A percentile compares a stretch with the other conserved stretches of the same genome.
These are phyloP conservation scores for Cladorrhinum samala DNA, from an alignment of 495 filamentous ascomycete genomes.

Conservation along the genomic window DNA sequence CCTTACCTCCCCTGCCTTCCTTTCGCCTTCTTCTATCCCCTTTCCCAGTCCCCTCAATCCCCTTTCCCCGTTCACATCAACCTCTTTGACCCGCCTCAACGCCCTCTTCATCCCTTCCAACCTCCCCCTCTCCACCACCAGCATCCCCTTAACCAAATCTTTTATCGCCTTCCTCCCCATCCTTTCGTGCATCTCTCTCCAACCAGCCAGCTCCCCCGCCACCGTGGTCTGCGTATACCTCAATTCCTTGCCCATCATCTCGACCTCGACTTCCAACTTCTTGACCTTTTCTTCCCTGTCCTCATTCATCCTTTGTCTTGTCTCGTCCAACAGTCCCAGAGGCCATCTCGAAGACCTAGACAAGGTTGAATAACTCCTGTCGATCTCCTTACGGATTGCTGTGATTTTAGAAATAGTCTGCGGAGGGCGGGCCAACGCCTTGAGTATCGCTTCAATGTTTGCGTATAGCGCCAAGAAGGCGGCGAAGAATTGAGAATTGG, in stretches of 20 bases:
- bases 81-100: slow-evolving; percentile 46
- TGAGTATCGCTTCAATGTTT: slow-evolving; percentile 73
- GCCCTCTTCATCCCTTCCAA: slow-evolving; percentile 77
- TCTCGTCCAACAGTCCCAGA: slow-evolving; percentile 80
- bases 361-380: slow-evolving; percentile 68
- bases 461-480: slow-evolving; percentile 67
- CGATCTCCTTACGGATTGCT: slow-evolving; percentile 58
- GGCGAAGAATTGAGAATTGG: slow-evolving; percentile 65
- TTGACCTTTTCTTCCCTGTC: slow-evolving; percentile 71
- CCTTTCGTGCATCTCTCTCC: slow-evolving; percentile 80
- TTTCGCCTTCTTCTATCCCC: not conserved
- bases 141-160: slow-evolving; percentile 67
- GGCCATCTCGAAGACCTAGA: slow-evolving; percentile 71
- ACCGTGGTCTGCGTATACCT: slow-evolving; percentile 91
- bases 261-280: slow-evolving; percentile 56
- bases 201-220: slow-evolving; percentile 83
- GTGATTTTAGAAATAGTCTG: slow-evolving; percentile 66
- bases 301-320: slow-evolving; percentile 69
- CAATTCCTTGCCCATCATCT: slow-evolving; percentile 66
- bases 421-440: slow-evolving; percentile 74
- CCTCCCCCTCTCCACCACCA: slow-evolving; percentile 71
- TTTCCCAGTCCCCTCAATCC: not conserved
- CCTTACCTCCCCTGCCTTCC: not conserved
- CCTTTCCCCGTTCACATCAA: slow-evolving; percentile 1
- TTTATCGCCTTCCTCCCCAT: slow-evolving; percentile 67